phyloP scores from a whole-genome alignment of 306 rosid genomes.

The Gastrolobium bilobum region DNA sequence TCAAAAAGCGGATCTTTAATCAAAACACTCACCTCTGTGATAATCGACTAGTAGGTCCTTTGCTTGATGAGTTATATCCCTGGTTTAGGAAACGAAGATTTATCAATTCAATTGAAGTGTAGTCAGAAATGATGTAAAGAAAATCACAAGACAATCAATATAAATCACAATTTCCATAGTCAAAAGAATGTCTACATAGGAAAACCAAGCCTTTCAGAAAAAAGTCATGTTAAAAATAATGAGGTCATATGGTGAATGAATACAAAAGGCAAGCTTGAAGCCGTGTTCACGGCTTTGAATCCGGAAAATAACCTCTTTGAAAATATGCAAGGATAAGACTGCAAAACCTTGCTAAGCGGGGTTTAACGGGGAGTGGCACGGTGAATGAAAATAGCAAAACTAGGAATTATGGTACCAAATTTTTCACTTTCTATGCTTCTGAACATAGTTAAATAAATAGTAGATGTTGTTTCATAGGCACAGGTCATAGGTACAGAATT shows the following conservation, averaged over 20 bases:
- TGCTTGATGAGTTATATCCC: constrained; percentile 68
- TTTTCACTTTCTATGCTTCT: constrained; percentile 3
- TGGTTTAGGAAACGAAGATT: constrained; percentile 56
- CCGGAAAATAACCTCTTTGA: too few species aligned
- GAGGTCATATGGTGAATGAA: too few species aligned
- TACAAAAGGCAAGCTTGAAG: background rate
- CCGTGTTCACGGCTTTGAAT: too few species aligned
- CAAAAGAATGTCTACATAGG: background rate
- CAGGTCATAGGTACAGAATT: background rate
- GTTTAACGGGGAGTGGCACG: background rate
- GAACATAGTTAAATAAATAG: constrained; percentile 17
- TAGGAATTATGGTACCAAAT: background rate
- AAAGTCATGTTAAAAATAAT: too few species aligned
- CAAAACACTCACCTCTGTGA: constrained; percentile 73
- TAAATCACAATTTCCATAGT: background rate
- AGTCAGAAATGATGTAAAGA: constrained; percentile 7
- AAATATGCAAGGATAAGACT: too few species aligned
- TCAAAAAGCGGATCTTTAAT: constrained; percentile 12
- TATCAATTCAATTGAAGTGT: constrained; percentile 38
- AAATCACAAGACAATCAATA: background rate
- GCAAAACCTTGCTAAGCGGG: too few species aligned
- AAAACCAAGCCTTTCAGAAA: background rate
- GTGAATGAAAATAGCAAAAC: constrained; percentile 6
- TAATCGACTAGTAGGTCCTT: constrained; percentile 66
- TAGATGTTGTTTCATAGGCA: background rate